Percentiles rank a stretch among this genome's conserved stretches.
phyloP scores from a whole-genome alignment of 2,329 filamentous ascomycete species.

The Aspergillus oerlinghausenensis region DNA sequence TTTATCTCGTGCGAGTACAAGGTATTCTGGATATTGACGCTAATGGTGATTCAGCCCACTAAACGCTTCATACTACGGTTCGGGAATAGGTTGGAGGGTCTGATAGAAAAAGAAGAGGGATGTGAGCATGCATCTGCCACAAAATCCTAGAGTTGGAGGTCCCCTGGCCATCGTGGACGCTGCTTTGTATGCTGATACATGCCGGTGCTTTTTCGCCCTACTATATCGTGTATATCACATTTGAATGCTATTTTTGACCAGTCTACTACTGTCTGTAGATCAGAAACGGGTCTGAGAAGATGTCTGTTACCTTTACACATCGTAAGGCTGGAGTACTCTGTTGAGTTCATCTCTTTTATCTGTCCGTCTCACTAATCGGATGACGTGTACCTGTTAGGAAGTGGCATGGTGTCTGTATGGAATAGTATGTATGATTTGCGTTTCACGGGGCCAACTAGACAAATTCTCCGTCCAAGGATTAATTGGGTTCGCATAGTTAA shows the following conservation, averaged over 20 bases:
- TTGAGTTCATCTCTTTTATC: not conserved
- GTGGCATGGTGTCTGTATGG: not conserved
- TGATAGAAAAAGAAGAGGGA: slow-evolving; percentile 34
- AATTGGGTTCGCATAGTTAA: not conserved
- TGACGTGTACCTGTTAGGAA: not conserved
- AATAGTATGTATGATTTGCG: not conserved
- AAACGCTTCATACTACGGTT: slow-evolving; percentile 28
- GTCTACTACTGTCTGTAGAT: slow-evolving; percentile 1
- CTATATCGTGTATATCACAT: slow-evolving; percentile 43
- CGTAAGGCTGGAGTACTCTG: not conserved
- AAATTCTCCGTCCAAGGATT: not conserved
- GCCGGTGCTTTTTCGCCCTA: slow-evolving; percentile 31
- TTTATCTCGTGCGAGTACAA: slow-evolving; percentile 23
- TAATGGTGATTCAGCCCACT: slow-evolving; percentile 31
- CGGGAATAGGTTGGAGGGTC: slow-evolving; percentile 20
- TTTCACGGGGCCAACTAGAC: not conserved
- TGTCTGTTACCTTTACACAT: not conserved
- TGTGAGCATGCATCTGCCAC: slow-evolving; percentile 24
- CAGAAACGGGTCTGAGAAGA: not conserved
- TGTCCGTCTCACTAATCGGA: not conserved
- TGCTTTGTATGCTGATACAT: slow-evolving; percentile 36
- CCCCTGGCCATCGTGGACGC: slow-evolving; percentile 20
- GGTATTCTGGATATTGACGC: not conserved
- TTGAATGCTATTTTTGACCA: slow-evolving; percentile 31
- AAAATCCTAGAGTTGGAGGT: slow-evolving; percentile 28